Percentiles rank a stretch among this genome's conserved stretches.
Evolutionary conservation across 2,329 filamentous ascomycete genomes (phyloP).

Genomic region (Sclerotinia sclerotiorum): DNA sequence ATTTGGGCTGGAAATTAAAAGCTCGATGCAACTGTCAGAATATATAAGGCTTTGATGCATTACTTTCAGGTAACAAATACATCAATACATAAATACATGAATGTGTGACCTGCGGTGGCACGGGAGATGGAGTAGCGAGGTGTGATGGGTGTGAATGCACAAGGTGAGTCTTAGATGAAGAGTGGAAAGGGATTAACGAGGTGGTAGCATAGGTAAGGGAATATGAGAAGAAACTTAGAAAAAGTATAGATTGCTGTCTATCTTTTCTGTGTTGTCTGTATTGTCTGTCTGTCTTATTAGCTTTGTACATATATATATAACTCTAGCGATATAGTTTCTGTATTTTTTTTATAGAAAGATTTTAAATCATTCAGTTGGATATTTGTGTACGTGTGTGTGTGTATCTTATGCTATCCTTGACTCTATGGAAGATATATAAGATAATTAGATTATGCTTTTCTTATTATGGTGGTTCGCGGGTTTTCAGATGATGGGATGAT

Average conservation of each 20-base stretch:
- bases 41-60: background rate
- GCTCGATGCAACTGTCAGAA: background rate
- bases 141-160: background rate
- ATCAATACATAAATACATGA: background rate
- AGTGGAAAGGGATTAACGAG: background rate
- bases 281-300: background rate
- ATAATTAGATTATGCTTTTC: too few species aligned
- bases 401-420: background rate
- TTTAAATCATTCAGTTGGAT: background rate
- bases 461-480: too few species aligned
- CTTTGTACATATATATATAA: constrained; percentile 7
- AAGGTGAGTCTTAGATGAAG: background rate
- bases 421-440: too few species aligned
- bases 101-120: background rate
- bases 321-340: background rate
- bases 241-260: background rate
- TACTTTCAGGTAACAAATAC: background rate
- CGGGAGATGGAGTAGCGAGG: background rate
- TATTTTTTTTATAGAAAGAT: background rate
- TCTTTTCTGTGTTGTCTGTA: too few species aligned
- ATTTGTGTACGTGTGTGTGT: too few species aligned
- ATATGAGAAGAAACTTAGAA: background rate
- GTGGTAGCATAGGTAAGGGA: background rate
- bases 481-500: too few species aligned
- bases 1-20: background rate